These are phyloP conservation scores for Jackrogersella multiformis DNA, from an alignment of 495 filamentous ascomycete species.

Conservation along the genomic window DNA sequence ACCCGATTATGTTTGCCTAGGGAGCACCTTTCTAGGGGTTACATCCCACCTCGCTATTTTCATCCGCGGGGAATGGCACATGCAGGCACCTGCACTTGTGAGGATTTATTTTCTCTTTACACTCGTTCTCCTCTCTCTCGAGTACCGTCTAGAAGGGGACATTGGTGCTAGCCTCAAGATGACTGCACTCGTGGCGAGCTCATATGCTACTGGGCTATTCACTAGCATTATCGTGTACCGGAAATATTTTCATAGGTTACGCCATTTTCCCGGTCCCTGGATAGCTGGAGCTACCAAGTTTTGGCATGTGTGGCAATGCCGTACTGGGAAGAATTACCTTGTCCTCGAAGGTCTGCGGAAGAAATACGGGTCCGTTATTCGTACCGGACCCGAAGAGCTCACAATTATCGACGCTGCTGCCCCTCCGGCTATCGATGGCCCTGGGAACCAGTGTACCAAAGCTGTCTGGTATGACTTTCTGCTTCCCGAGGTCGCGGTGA, in stretches of 20 bases:
- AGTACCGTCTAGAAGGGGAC: background rate
- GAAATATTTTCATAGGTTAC: slow-evolving; percentile 55
- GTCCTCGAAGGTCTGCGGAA: slow-evolving; percentile 46
- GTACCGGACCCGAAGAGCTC: slow-evolving; percentile 51
- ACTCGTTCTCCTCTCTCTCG: background rate
- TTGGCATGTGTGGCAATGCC: slow-evolving; percentile 46
- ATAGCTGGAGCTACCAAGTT: slow-evolving; percentile 52
- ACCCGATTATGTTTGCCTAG: background rate
- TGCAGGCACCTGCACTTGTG: slow-evolving; percentile 28
- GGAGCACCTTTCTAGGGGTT: background rate
- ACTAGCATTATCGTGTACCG: slow-evolving; percentile 59
- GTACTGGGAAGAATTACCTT: slow-evolving; percentile 45
- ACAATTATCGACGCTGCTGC: slow-evolving; percentile 50
- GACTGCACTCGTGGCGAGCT: slow-evolving; percentile 11
- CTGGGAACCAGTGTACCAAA: slow-evolving; percentile 46
- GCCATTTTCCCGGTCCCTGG: slow-evolving; percentile 56
- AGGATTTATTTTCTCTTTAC: slow-evolving; percentile 7
- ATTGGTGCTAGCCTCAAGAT: background rate
- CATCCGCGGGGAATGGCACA: slow-evolving; percentile 44
- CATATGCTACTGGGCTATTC: slow-evolving; percentile 47
- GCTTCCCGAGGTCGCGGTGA: slow-evolving; percentile 44
- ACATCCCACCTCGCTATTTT: slow-evolving; percentile 30
- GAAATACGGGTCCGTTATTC: slow-evolving; percentile 51
- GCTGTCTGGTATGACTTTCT: slow-evolving; percentile 55
- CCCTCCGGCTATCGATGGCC: slow-evolving; percentile 44